These are phyloP conservation scores for Colletotrichum aenigma DNA, from an alignment of 2,329 filamentous ascomycete genomes.

Conservation along the genomic window DNA sequence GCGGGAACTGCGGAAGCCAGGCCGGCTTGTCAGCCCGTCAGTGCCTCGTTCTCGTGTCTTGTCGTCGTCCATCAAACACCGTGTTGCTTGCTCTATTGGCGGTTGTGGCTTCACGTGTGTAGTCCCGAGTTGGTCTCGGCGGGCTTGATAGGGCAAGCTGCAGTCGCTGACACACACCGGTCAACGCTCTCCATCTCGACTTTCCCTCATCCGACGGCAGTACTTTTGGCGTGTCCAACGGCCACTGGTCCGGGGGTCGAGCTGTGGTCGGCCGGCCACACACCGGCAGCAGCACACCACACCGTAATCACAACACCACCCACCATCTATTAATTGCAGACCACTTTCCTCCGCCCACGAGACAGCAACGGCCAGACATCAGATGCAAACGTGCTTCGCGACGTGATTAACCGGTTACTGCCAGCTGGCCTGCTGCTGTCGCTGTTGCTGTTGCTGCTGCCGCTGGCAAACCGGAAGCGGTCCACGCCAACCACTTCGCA, in stretches of 20 bases:
- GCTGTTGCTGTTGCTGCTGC: not conserved
- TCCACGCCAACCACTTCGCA: conserved; percentile 15
- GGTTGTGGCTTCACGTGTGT: not conserved
- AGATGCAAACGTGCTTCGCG: not conserved
- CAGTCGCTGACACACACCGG: conserved; percentile 6
- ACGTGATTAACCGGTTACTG: not conserved
- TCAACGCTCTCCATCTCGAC: not conserved
- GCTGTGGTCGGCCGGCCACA: not conserved
- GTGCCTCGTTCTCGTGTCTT: not conserved
- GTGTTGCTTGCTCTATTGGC: conserved; percentile 6
- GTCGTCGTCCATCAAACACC: not conserved
- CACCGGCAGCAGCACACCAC: not conserved
- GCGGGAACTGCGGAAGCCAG: conserved; percentile 3
- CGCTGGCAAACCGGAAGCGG: not conserved
- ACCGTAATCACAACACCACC: not conserved
- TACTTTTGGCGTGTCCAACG: conserved; percentile 3
- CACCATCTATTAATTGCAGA: not conserved
- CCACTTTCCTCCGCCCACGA: not conserved
- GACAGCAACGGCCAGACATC: not conserved
- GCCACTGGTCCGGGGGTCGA: not conserved
- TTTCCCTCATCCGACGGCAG: not conserved
- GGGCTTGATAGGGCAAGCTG: not conserved
- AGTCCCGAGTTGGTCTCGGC: not conserved
- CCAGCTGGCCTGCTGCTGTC: not conserved
- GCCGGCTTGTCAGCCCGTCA: not conserved